Conservation (phyloP, 2,329 filamentous ascomycete species). For the Microdochium nivale region DNA sequence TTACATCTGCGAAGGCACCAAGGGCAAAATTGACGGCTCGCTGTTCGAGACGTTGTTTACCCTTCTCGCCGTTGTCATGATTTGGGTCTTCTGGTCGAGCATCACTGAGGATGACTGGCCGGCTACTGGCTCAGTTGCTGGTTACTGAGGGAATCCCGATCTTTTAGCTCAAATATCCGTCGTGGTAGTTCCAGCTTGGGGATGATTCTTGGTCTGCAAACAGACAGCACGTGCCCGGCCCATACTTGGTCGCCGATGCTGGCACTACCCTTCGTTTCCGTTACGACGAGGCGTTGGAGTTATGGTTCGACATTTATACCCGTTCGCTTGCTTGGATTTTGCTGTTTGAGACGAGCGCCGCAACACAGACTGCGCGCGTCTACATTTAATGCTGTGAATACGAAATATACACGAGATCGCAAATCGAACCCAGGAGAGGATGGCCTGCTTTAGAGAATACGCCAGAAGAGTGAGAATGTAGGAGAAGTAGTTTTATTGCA, state of each 20-base stretch:
- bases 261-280: background rate
- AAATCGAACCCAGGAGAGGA: no score
- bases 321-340: background rate
- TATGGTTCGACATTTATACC: background rate
- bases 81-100: slow-evolving; percentile 98
- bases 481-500: no score
- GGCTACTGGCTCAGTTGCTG: slow-evolving; percentile 26
- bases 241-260: background rate
- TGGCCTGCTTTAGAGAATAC: no score
- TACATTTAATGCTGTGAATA: background rate
- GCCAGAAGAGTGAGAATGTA: no score
- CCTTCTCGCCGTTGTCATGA: slow-evolving; percentile 66
- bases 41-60: slow-evolving; percentile 94
- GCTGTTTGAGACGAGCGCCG: background rate
- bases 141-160: slow-evolving; percentile 24
- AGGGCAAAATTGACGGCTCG: slow-evolving; percentile 83
- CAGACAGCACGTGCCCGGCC: background rate
- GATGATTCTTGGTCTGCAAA: background rate
- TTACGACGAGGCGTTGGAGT: background rate
- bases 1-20: slow-evolving; percentile 77
- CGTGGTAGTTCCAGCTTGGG: background rate
- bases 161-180: slow-evolving; percentile 10
- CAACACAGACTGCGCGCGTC: background rate
- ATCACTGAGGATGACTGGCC: slow-evolving; percentile 99
- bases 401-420: no score